phyloP scores from a whole-genome alignment of 257 asterid genomes.

The Coffea canephora region DNA sequence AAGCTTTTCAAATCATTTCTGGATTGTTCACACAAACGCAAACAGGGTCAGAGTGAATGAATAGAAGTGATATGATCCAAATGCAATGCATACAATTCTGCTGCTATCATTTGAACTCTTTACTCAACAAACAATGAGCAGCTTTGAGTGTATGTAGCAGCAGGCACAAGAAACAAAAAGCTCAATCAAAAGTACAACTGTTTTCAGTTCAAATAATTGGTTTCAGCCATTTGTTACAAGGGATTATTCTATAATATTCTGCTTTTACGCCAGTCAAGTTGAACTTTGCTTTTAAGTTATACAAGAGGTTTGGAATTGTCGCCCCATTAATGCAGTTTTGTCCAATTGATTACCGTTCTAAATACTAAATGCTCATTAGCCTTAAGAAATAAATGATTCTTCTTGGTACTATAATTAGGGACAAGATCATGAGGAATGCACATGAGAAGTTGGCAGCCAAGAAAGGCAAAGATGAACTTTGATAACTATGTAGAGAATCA shows the following conservation, averaged over 20 bases:
- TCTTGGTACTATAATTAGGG: neutral
- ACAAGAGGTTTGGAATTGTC: neutral
- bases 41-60: too few species aligned
- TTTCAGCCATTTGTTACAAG: too few species aligned
- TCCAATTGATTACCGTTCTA: neutral
- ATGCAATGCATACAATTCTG: too few species aligned
- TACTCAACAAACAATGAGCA: too few species aligned
- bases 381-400: neutral
- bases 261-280: neutral
- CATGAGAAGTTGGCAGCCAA: neutral
- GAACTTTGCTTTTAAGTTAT: neutral
- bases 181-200: too few species aligned
- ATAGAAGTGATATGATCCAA: too few species aligned
- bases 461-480: neutral
- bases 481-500: slow-evolving; percentile 8
- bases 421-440: neutral
- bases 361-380: neutral
- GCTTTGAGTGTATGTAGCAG: too few species aligned
- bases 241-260: neutral
- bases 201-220: too few species aligned
- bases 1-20: too few species aligned
- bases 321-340: neutral
- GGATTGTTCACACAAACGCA: too few species aligned
- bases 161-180: too few species aligned
- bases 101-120: too few species aligned